Evolutionary conservation across 495 filamentous ascomycete species (phyloP).

Genomic region (Penicillium egyptiacum): DNA sequence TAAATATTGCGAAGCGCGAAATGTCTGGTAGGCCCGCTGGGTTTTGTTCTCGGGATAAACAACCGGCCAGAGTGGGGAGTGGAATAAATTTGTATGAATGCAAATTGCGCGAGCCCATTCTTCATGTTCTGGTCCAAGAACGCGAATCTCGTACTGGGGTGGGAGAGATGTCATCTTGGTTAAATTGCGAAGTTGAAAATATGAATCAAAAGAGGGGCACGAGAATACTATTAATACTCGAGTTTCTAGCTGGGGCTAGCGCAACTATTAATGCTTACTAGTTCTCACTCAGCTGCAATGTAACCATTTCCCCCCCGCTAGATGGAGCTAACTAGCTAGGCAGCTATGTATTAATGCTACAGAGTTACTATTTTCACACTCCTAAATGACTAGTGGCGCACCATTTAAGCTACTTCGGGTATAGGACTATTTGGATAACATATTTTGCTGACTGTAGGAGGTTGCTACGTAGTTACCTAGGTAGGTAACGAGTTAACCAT

Average conservation of each 20-base stretch:
- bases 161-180: neutral
- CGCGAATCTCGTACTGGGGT: neutral
- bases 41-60: neutral
- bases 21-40: neutral
- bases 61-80: constrained; percentile 32
- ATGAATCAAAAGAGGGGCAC: neutral
- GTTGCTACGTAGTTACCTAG: too few relatives aligned
- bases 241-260: neutral
- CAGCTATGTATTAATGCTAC: too few relatives aligned
- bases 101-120: constrained; percentile 39
- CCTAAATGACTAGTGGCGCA: too few relatives aligned
- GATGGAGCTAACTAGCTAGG: too few relatives aligned
- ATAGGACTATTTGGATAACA: too few relatives aligned
- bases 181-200: neutral
- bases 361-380: too few relatives aligned
- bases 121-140: constrained; percentile 35
- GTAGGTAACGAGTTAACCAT: too few relatives aligned
- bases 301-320: too few relatives aligned
- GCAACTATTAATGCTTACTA: neutral
- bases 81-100: constrained; percentile 38
- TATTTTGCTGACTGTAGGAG: too few relatives aligned
- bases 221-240: neutral
- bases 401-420: too few relatives aligned
- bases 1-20: neutral
- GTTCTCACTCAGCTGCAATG: too few relatives aligned